Evolutionary conservation across 2,329 filamentous ascomycete species (phyloP).

Genomic region (Fonsecaea monophora): DNA sequence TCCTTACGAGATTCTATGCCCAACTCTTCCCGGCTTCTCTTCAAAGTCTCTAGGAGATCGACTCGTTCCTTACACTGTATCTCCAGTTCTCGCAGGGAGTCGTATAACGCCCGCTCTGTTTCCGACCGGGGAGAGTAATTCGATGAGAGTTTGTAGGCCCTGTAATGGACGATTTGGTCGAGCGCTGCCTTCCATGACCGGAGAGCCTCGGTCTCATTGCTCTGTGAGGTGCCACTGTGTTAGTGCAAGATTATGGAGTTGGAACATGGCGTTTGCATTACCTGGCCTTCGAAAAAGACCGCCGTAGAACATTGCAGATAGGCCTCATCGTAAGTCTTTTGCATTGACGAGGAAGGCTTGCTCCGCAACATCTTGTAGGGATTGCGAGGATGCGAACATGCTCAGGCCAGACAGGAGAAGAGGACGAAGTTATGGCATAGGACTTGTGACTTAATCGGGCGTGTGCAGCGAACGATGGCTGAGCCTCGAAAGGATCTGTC

Average conservation of each 20-base stretch:
- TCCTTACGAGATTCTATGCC: slow-evolving; percentile 35
- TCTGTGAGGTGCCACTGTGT: slow-evolving; percentile 58
- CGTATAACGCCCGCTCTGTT: slow-evolving; percentile 81
- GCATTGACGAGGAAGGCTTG: slow-evolving; percentile 74
- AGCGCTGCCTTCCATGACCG: slow-evolving; percentile 89
- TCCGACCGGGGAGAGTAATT: slow-evolving; percentile 75
- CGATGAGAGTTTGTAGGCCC: slow-evolving; percentile 74
- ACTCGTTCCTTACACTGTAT: slow-evolving; percentile 92
- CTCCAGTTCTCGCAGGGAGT: slow-evolving; percentile 82
- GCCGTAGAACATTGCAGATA: slow-evolving; percentile 94
- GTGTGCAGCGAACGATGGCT: slow-evolving; percentile 7
- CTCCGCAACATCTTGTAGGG: slow-evolving; percentile 55
- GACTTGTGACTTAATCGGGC: slow-evolving; percentile 5
- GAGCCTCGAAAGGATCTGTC: slow-evolving; percentile 19
- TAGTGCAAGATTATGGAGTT: neutral
- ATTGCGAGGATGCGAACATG: slow-evolving; percentile 24
- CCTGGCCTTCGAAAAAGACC: slow-evolving; percentile 93
- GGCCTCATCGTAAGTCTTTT: slow-evolving; percentile 97
- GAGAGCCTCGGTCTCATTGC: slow-evolving; percentile 88
- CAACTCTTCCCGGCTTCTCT: slow-evolving; percentile 63
- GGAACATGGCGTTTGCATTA: slow-evolving; percentile 48
- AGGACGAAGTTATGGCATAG: slow-evolving; percentile 1
- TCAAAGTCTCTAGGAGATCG: slow-evolving; percentile 82
- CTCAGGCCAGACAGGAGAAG: slow-evolving; percentile 17
- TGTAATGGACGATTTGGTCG: slow-evolving; percentile 85